These are phyloP conservation scores for Beauveria pseudobassiana DNA, from an alignment of 2,329 filamentous ascomycete species.

Conservation along the genomic window DNA sequence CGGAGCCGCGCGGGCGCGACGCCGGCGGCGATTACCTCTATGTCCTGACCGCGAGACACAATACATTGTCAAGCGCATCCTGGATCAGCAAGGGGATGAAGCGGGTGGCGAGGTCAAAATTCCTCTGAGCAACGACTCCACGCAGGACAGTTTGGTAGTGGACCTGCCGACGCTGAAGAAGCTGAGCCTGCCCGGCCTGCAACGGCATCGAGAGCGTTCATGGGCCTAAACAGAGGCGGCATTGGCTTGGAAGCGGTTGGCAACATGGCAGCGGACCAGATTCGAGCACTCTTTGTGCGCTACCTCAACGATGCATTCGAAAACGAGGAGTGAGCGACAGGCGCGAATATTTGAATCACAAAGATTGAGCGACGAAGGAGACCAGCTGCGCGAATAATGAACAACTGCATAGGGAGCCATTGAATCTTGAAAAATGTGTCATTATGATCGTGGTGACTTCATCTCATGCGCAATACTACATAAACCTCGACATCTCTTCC, in stretches of 20 bases:
- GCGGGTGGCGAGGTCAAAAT: conserved; percentile 53
- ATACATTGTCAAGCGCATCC: conserved; percentile 62
- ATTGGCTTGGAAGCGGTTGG: conserved; percentile 52
- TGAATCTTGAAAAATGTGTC: background rate
- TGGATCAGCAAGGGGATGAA: conserved; percentile 63
- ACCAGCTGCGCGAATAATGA: background rate
- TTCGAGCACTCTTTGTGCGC: conserved; percentile 56
- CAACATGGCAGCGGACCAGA: conserved; percentile 44
- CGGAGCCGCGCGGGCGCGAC: conserved; percentile 56
- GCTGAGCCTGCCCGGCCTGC: conserved; percentile 66
- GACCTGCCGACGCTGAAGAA: conserved; percentile 55
- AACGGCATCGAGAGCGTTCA: conserved; percentile 73
- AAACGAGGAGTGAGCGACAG: conserved; percentile 38
- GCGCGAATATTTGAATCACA: background rate
- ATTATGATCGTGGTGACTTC: background rate
- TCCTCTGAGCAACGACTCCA: conserved; percentile 23
- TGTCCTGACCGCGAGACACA: conserved; percentile 70
- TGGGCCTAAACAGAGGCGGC: conserved; percentile 64
- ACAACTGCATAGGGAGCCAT: background rate
- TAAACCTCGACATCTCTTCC: background rate
- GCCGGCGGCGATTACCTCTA: conserved; percentile 69
- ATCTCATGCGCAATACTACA: background rate
- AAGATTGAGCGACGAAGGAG: background rate
- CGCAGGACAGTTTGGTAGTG: conserved; percentile 46
- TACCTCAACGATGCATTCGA: conserved; percentile 61